phyloP scores from a whole-genome alignment of 768 basidiomycete species.

The Basidioascus undulatus region DNA sequence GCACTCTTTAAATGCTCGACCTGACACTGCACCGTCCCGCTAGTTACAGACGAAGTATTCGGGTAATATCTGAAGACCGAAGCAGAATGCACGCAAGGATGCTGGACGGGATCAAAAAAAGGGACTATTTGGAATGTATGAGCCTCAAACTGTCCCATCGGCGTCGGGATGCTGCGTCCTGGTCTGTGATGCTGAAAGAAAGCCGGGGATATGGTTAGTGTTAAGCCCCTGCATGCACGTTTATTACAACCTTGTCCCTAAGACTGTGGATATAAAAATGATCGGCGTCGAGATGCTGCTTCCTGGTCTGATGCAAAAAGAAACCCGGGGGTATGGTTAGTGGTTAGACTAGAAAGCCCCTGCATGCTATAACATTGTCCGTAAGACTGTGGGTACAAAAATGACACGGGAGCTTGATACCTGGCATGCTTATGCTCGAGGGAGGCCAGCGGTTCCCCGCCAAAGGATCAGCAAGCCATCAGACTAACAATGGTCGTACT shows the following conservation, averaged over 20 bases:
- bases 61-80: not conserved
- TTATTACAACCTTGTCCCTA: not conserved
- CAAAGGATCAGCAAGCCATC: not conserved
- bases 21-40: not conserved
- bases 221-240: not conserved
- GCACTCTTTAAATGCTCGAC: too few species aligned
- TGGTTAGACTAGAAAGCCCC: too few species aligned
- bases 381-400: not conserved
- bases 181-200: not conserved
- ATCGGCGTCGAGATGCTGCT: too few species aligned
- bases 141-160: too few species aligned
- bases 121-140: too few species aligned
- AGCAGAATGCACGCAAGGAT: not conserved
- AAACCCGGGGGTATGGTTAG: too few species aligned
- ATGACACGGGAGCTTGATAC: not conserved
- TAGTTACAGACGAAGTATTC: not conserved
- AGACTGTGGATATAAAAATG: not conserved
- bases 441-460: not conserved
- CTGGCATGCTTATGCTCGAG: not conserved
- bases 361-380: too few species aligned
- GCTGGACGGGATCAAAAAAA: too few species aligned
- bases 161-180: too few species aligned
- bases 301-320: too few species aligned
- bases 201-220: not conserved
- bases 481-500: not conserved